Base-by-base conservation (phyloP, 345 rosid species). In the Citrus reticulata region DNA sequence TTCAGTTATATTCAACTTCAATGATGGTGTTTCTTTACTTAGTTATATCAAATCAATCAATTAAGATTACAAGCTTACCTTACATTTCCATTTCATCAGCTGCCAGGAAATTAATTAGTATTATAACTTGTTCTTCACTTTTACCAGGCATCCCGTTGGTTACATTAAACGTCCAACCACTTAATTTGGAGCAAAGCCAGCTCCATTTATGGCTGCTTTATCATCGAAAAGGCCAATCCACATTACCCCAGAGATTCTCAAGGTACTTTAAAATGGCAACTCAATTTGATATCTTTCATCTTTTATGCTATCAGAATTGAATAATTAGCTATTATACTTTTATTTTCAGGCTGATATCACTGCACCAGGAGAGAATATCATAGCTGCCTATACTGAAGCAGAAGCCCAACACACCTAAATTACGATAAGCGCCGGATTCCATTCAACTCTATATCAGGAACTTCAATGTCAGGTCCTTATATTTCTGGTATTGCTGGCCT, bases 391-490 rank as follows among this genome's bases (percentile, higher is more conserved):
- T 72, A 88, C 88, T 25, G 90, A 77, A 86, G 93, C 88, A 39
- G 57, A 8, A 84, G 89, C 54, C 97, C 95, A 25, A 90, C 93
- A 32, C 76, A 82, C 42, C 60, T 80, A 42, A 83, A 58, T 60
- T 87, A 70, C 59, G 94, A 92, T 81, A 77, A 82, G 65, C 90
- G 95, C 2, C 81, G 91, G 32, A 82, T 85, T 72, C 79, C 80
- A 59, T 92, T 75, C 78, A 88, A 87, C 80, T 85, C 85, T 5
- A 51, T 72, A 19, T 91, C 95, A 0, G 98, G 98, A 75, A 94
- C 98, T 37, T 92, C 97, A 9, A 94, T 92, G 98, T 5, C 37
- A 4, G 89, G 95, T 81, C 97, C 97, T 79, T 97, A 92, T 80
- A 79, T 94, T 78, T 85, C 98, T 4, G 95, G 97, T 27, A 78